phyloP scores from a whole-genome alignment of 495 filamentous ascomycete genomes.

The Patellaria atrata region DNA sequence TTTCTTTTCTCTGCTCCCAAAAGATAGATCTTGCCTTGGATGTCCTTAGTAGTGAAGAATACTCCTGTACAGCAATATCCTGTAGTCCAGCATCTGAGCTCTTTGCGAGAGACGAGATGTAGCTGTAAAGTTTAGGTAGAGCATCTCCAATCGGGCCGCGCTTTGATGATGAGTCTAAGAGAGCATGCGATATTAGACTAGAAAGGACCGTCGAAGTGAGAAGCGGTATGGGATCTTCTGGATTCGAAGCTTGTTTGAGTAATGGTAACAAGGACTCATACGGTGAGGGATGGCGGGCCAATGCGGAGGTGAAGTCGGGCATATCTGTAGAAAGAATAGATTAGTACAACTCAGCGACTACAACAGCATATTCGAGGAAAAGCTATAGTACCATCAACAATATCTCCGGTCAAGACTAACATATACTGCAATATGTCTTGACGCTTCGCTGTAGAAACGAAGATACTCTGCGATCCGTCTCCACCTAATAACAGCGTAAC shows the following conservation, averaged over 20 bases:
- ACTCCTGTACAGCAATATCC: conserved; percentile 87
- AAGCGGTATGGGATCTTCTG: conserved; percentile 76
- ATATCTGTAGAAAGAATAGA: conserved; percentile 42
- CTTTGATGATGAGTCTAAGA: conserved; percentile 40
- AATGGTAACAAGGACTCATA: conserved; percentile 80
- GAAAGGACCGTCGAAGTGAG: conserved; percentile 81
- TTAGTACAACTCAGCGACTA: neutral
- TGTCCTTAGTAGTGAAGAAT: conserved; percentile 72
- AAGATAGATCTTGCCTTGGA: conserved; percentile 64
- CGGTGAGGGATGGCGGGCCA: conserved; percentile 60
- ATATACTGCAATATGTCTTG: conserved; percentile 90
- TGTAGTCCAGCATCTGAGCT: conserved; percentile 76
- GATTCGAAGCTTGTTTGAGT: conserved; percentile 53
- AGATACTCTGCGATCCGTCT: conserved; percentile 54
- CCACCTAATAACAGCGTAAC: conserved; percentile 62
- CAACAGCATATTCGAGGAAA: neutral
- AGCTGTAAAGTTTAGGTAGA: conserved; percentile 71
- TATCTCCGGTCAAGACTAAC: conserved; percentile 73
- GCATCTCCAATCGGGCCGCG: conserved; percentile 51
- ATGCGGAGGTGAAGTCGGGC: conserved; percentile 56
- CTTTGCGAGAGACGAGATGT: conserved; percentile 68
- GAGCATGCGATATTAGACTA: conserved; percentile 58
- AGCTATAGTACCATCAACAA: conserved; percentile 56
- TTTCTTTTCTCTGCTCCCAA: conserved; percentile 77
- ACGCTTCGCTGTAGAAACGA: conserved; percentile 64